A percentile compares a stretch with the other conserved stretches of the same genome.
Conservation (phyloP, 2,329 filamentous ascomycete genomes). For the Xylaria arbuscula region DNA sequence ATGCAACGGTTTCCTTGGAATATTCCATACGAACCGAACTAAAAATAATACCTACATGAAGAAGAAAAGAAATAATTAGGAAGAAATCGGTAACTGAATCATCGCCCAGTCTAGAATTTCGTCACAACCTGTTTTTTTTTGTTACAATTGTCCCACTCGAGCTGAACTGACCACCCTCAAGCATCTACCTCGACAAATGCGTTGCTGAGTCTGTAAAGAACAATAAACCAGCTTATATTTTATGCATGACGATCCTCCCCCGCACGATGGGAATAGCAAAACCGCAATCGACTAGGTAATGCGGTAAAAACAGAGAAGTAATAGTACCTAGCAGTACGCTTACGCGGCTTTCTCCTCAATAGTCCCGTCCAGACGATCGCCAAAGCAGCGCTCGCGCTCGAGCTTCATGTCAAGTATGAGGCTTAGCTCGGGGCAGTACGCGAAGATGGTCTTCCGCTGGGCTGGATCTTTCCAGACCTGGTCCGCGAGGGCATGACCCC, state of each 20-base stretch:
- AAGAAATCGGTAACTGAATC: slow-evolving; percentile 1
- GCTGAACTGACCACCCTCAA: slow-evolving; percentile 2
- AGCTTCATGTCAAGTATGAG: slow-evolving; percentile 69
- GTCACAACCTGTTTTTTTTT: slow-evolving; percentile 7
- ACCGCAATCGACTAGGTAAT: background rate
- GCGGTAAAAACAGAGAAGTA: background rate
- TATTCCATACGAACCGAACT: background rate
- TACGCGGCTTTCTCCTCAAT: slow-evolving; percentile 8
- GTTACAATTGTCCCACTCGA: background rate
- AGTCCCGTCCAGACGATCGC: slow-evolving; percentile 47
- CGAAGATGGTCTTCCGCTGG: slow-evolving; percentile 60
- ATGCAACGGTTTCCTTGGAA: background rate
- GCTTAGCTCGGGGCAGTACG: slow-evolving; percentile 67
- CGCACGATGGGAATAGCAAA: slow-evolving; percentile 1
- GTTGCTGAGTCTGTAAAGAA: slow-evolving; percentile 29
- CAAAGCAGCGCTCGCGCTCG: slow-evolving; percentile 59
- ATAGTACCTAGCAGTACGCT: background rate
- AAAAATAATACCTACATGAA: background rate
- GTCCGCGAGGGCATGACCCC: slow-evolving; percentile 55
- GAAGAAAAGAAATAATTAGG: background rate
- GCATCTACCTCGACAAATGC: background rate
- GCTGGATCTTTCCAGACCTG: slow-evolving; percentile 59
- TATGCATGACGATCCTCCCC: slow-evolving; percentile 26
- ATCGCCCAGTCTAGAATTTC: slow-evolving; percentile 13
- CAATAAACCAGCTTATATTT: slow-evolving; percentile 31